Evolutionary conservation across 805 yeast species (phyloP).

Genomic region (Yamadazyma kitorensis): DNA sequence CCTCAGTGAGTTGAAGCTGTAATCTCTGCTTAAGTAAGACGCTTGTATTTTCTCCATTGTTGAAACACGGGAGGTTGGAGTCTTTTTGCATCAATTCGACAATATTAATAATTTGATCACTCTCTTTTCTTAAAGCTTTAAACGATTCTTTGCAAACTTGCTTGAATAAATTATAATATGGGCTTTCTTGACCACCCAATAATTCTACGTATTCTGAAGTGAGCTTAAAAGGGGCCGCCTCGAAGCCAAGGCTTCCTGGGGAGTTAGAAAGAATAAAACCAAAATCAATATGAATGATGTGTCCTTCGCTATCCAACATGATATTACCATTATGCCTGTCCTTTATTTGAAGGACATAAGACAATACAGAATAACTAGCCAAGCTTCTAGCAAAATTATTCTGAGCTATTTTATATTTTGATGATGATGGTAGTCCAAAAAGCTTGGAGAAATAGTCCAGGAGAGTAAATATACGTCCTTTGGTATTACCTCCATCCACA

Average conservation of each 20-base stretch:
- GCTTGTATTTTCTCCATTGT: slow-evolving; percentile 81
- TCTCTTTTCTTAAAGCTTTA: slow-evolving; percentile 64
- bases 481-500: slow-evolving; percentile 60
- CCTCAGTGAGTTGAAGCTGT: slow-evolving; percentile 70
- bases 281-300: slow-evolving; percentile 91
- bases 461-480: slow-evolving; percentile 67
- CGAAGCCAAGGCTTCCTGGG: slow-evolving; percentile 97
- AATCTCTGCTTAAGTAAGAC: slow-evolving; percentile 76
- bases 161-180: slow-evolving; percentile 58
- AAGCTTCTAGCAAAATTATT: slow-evolving; percentile 80
- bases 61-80: slow-evolving; percentile 87
- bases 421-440: slow-evolving; percentile 62
- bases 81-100: slow-evolving; percentile 95
- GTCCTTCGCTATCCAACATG: slow-evolving; percentile 95
- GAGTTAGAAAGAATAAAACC: slow-evolving; percentile 91
- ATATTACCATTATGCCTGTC: slow-evolving; percentile 98
- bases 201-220: slow-evolving; percentile 87
- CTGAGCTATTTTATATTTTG: slow-evolving; percentile 69
- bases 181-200: slow-evolving; percentile 74
- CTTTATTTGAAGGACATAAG: slow-evolving; percentile 87
- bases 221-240: slow-evolving; percentile 94
- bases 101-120: slow-evolving; percentile 73
- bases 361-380: slow-evolving; percentile 89
- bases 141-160: slow-evolving; percentile 69
- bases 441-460: slow-evolving; percentile 75